Percentiles rank a stretch among this genome's conserved stretches.
These are phyloP conservation scores for Starmerella etchellsii DNA, from an alignment of 805 yeast species.

Conservation along the genomic window DNA sequence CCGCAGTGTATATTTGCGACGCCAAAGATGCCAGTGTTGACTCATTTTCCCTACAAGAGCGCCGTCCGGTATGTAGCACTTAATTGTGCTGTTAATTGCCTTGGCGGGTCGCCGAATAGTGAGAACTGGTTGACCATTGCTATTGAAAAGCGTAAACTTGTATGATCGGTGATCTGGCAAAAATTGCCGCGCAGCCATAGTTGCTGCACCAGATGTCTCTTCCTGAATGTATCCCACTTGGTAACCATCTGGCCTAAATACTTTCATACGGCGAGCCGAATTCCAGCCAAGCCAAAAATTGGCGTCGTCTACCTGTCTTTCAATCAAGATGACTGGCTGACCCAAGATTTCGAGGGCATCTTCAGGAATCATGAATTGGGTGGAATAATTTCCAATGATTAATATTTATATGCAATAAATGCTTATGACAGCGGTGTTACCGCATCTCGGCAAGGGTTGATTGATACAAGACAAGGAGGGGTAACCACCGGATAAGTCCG, in stretches of 20 bases:
- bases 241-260: not conserved
- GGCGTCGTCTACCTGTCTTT: slow-evolving; percentile 79
- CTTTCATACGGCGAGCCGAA: not conserved
- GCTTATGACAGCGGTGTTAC: not conserved
- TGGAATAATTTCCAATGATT: not conserved
- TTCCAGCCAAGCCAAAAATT: slow-evolving; percentile 62
- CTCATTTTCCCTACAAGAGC: slow-evolving; percentile 66
- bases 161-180: slow-evolving; percentile 75
- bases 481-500: too few relatives aligned
- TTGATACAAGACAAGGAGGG: too few relatives aligned
- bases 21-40: slow-evolving; percentile 93
- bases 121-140: slow-evolving; percentile 26
- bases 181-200: slow-evolving; percentile 68
- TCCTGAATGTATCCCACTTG: slow-evolving; percentile 71
- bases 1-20: slow-evolving; percentile 81
- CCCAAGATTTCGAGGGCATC: slow-evolving; percentile 35
- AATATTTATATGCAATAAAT: not conserved
- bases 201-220: slow-evolving; percentile 55
- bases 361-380: not conserved
- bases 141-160: slow-evolving; percentile 28
- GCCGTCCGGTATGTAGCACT: slow-evolving; percentile 49
- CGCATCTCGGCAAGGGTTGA: too few relatives aligned
- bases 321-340: slow-evolving; percentile 78
- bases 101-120: slow-evolving; percentile 70
- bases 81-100: slow-evolving; percentile 77